Conservation (phyloP, 1,284 basidiomycete species). For the Trametes pubescens region DNA sequence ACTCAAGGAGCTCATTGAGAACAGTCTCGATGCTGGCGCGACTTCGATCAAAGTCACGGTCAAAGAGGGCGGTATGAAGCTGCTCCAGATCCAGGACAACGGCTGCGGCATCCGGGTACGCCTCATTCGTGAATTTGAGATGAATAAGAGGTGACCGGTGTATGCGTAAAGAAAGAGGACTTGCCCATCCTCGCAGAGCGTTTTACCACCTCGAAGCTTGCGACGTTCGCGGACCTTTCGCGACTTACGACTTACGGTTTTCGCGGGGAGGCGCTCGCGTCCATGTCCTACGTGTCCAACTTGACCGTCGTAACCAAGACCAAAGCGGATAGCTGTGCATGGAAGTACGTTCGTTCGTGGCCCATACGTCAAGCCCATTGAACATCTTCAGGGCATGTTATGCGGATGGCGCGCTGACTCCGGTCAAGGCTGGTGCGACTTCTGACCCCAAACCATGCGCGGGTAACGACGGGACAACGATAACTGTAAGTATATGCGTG, state of each 20-base stretch:
- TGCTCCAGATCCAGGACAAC: constrained; percentile 97
- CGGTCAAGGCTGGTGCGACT: constrained; percentile 72
- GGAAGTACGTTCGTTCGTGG: constrained; percentile 71
- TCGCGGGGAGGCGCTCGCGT: constrained; percentile 96
- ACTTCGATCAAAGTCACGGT: constrained; percentile 89
- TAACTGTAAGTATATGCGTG: constrained; percentile 65
- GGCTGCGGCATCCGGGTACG: constrained; percentile 91
- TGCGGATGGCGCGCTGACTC: constrained; percentile 75
- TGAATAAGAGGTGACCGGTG: background rate
- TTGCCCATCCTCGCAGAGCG: constrained; percentile 92
- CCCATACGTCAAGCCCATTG: background rate
- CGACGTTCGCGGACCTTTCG: constrained; percentile 87
- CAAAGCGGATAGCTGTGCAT: constrained; percentile 80
- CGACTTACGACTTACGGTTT: constrained; percentile 95
- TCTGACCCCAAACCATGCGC: constrained; percentile 89
- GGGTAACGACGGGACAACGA: constrained; percentile 93
- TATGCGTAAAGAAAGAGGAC: constrained; percentile 64
- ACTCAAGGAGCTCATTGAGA: constrained; percentile 96
- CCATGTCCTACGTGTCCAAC: constrained; percentile 94
- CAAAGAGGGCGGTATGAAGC: constrained; percentile 96
- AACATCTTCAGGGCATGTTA: constrained; percentile 73
- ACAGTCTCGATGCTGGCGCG: constrained; percentile 91
- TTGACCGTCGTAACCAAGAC: constrained; percentile 93
- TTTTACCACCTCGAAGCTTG: constrained; percentile 96
- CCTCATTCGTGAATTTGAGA: background rate